Base-by-base conservation (phyloP, 1,139 yeast genomes). In the Casaregolazyma suthepensis region DNA sequence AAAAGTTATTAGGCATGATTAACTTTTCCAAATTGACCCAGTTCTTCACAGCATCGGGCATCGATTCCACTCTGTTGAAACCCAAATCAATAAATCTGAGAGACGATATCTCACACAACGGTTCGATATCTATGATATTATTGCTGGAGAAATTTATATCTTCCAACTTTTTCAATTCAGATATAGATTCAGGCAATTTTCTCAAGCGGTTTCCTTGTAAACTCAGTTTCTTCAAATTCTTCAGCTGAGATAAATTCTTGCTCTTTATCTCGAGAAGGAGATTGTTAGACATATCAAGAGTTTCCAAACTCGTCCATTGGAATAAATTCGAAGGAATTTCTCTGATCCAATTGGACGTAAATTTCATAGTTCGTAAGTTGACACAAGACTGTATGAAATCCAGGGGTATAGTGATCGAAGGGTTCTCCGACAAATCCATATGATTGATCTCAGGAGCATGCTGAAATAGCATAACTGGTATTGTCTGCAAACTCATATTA, bases 381-480 rank as follows among this genome's bases (percentile, higher is more conserved):
- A 81, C 78, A 61, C 96, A 86, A 29, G 88, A 82, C 66, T 89
- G 96, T 61, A 90, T 83, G 66, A 90, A 90, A 66, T 90, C 96
- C 55, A 82, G 72, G 0, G 97, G 96, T 37, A 91, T 74, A 55
- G 83, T 81, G 52, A 91, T 85, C 20, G 95, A 85, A 5, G 96
- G 96, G 66, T 91, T 91, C 58, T 87, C 83, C 0, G 95, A 87
- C 15, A 89, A 91, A 67, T 91, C 93, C 58, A 91, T 75, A 60
- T 84, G 79, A 61, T 85, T 89, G 56, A 91, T 87, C 60, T 88
- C 94, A 55, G 85, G 79, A 1, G 96, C 87, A 59, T 84, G 89
- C 60, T 83, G 87, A 64, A 85, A 91, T 62, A 90, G 81, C 44
- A 85, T 78, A 53, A 88, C 86, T 0, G 97, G 97, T 15, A 91